phyloP scores from a whole-genome alignment of 78 protist species.

The Dictyostelium brefeldianum region DNA sequence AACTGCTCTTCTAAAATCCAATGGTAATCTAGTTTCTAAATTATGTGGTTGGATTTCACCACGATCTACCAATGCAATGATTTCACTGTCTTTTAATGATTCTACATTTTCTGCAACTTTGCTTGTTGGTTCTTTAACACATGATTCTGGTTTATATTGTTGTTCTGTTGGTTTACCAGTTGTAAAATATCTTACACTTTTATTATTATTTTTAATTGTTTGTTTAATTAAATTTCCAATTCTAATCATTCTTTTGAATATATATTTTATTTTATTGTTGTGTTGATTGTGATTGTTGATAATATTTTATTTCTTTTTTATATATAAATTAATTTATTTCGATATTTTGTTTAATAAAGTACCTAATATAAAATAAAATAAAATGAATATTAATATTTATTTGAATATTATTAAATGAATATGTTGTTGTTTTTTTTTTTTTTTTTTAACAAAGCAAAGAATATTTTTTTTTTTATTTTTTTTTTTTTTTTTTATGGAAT shows the following conservation, averaged over 20 bases:
- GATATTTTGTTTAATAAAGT: background rate
- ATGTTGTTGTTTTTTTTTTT: too few species aligned
- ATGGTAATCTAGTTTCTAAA: constrained; percentile 44
- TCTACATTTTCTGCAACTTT: constrained; percentile 33
- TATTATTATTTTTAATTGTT: background rate
- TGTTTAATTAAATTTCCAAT: constrained; percentile 23
- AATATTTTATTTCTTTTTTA: background rate
- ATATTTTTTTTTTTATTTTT: too few species aligned
- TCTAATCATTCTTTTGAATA: background rate
- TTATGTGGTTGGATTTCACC: constrained; percentile 84
- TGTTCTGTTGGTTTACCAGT: background rate
- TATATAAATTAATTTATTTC: constrained; percentile 11
- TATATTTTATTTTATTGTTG: background rate
- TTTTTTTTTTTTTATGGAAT: too few species aligned
- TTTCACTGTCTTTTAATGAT: constrained; percentile 36
- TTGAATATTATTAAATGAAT: too few species aligned
- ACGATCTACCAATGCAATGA: constrained; percentile 64
- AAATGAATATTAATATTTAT: background rate
- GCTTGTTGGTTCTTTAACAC: constrained; percentile 61
- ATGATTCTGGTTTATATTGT: constrained; percentile 70
- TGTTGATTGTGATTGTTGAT: background rate
- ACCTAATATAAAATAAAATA: background rate
- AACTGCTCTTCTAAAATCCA: constrained; percentile 70
- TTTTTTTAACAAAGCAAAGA: too few species aligned
- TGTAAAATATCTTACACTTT: constrained; percentile 6